Evolutionary conservation across 2,329 filamentous ascomycete species (phyloP).

Genomic region (Scedosporium dehoogii): DNA sequence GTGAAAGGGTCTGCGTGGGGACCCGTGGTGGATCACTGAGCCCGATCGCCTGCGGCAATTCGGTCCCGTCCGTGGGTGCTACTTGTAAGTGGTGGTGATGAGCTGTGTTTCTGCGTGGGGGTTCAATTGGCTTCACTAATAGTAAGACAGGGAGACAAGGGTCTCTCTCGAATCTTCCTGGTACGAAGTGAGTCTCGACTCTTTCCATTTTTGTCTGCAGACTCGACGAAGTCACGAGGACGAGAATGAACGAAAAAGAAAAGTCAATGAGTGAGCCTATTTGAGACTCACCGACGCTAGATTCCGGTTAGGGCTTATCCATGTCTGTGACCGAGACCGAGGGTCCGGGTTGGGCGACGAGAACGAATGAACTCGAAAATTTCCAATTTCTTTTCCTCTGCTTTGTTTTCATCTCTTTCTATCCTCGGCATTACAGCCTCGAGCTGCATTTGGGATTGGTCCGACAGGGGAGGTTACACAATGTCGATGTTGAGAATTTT

Average conservation of each 20-base stretch:
- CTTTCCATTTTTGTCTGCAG: not conserved
- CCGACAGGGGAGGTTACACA: slow-evolving; percentile 21
- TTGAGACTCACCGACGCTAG: not conserved
- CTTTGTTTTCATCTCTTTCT: not conserved
- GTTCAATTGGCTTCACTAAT: not conserved
- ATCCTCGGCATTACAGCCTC: not conserved
- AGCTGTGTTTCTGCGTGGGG: not conserved
- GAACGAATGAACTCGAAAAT: not conserved
- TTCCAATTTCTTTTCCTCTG: not conserved
- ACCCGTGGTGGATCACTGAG: not conserved
- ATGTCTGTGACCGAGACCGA: not conserved
- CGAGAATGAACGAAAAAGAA: not conserved
- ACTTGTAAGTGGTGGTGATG: not conserved
- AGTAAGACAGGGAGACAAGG: not conserved
- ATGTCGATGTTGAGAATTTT: slow-evolving; percentile 87
- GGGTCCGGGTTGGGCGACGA: not conserved
- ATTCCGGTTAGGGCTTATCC: not conserved
- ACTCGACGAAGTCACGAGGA: not conserved
- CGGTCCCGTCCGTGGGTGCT: not conserved
- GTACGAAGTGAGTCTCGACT: no score
- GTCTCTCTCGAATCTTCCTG: not conserved
- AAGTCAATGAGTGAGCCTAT: not conserved
- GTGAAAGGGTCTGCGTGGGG: not conserved
- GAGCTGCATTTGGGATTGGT: not conserved
- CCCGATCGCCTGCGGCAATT: not conserved